phyloP scores from a whole-genome alignment of 192 early-diverging fungal genomes.

The Diversispora epigaea region DNA sequence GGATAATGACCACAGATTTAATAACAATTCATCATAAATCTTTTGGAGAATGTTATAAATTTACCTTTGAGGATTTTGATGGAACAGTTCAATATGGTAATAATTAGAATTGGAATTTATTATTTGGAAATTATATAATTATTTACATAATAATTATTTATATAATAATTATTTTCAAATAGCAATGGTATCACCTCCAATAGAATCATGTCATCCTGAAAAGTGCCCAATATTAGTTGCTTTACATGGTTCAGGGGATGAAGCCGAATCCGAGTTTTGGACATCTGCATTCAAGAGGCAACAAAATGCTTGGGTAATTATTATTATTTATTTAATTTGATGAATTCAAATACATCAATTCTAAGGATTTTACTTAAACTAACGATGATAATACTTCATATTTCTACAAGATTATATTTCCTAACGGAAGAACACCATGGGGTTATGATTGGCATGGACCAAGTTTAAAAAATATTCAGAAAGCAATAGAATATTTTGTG shows the following conservation, averaged over 20 bases:
- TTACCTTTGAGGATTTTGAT: constrained; percentile 72
- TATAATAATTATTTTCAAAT: background rate
- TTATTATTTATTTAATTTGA: constrained; percentile 27
- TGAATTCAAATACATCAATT: too few species aligned
- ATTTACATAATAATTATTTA: background rate
- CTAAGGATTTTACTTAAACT: background rate
- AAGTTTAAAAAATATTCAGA: constrained; percentile 58
- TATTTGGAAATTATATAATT: background rate
- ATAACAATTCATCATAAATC: constrained; percentile 32
- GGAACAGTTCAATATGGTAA: constrained; percentile 67
- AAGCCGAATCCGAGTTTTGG: constrained; percentile 62
- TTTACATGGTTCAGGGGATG: constrained; percentile 74
- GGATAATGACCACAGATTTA: constrained; percentile 7
- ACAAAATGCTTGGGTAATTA: constrained; percentile 69
- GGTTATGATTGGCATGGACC: constrained; percentile 83
- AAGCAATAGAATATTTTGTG: constrained; percentile 52
- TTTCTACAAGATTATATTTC: constrained; percentile 55
- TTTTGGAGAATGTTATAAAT: constrained; percentile 60
- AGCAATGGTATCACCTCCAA: constrained; percentile 47
- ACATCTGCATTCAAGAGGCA: constrained; percentile 53
- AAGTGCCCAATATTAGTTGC: constrained; percentile 60
- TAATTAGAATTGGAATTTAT: background rate
- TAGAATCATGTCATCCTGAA: constrained; percentile 33
- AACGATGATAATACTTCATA: background rate
- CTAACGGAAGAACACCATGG: constrained; percentile 73